Percentiles rank a stretch among this genome's conserved stretches.
These are phyloP conservation scores for Fusarium sp. DNA, from an alignment of 2,329 filamentous ascomycete species.

Conservation along the genomic window DNA sequence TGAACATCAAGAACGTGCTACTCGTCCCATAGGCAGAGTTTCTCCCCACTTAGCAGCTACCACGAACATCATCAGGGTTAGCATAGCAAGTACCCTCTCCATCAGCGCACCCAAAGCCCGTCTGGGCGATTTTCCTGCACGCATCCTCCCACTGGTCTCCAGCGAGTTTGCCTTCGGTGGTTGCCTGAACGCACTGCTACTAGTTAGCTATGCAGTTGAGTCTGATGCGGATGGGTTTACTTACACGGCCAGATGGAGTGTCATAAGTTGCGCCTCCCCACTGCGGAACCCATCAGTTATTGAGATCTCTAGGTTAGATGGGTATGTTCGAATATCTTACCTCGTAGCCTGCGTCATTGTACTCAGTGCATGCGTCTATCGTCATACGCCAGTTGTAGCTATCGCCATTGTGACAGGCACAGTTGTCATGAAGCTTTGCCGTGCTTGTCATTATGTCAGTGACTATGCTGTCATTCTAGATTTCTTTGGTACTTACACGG, in stretches of 20 bases:
- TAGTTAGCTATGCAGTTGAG: not conserved
- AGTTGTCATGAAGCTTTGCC: slow-evolving; percentile 37
- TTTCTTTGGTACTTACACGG: slow-evolving; percentile 19
- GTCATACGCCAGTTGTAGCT: slow-evolving; percentile 42
- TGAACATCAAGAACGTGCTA: too few species aligned
- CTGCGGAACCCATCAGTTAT: slow-evolving; percentile 1
- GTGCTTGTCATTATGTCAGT: slow-evolving; percentile 8
- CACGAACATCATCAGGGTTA: slow-evolving; percentile 16
- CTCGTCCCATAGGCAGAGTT: too few species aligned
- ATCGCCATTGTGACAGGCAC: slow-evolving; percentile 40
- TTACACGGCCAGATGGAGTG: slow-evolving; percentile 34
- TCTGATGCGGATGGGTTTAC: not conserved
- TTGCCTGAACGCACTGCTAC: slow-evolving; percentile 19
- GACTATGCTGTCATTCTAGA: too few species aligned
- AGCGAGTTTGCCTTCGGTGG: slow-evolving; percentile 26
- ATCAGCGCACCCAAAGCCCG: slow-evolving; percentile 36
- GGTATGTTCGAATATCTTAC: not conserved
- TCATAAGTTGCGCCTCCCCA: slow-evolving; percentile 36
- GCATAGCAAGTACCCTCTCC: slow-evolving; percentile 41
- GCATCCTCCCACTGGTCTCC: slow-evolving; percentile 44
- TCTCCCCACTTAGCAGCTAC: slow-evolving; percentile 19
- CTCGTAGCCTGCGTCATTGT: slow-evolving; percentile 31
- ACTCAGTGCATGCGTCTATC: slow-evolving; percentile 31
- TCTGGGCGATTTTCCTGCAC: slow-evolving; percentile 31
- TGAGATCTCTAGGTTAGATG: rapidly evolving